These are phyloP conservation scores for Botrytis porri DNA, from an alignment of 2,329 filamentous ascomycete species.

Conservation along the genomic window DNA sequence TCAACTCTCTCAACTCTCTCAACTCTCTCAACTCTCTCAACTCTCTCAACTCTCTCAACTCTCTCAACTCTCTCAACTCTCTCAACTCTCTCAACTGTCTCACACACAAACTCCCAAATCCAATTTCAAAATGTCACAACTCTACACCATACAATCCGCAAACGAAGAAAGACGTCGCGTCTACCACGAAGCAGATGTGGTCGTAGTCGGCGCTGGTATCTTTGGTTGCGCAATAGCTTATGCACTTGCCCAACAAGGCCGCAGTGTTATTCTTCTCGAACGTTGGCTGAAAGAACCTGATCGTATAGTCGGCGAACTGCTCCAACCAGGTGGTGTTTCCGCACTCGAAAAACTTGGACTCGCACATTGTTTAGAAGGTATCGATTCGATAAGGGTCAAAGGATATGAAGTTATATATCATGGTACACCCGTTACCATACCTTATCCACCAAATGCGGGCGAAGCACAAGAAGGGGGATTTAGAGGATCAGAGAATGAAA, in stretches of 20 bases:
- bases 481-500: conserved; percentile 37
- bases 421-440: conserved; percentile 67
- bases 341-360: conserved; percentile 80
- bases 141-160: conserved; percentile 5
- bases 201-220: conserved; percentile 88
- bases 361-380: conserved; percentile 76
- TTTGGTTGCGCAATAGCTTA: conserved; percentile 85
- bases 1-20: neutral
- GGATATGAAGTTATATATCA: conserved; percentile 90
- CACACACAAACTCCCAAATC: no score
- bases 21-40: neutral
- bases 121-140: conserved; percentile 7
- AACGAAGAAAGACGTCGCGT: conserved; percentile 47
- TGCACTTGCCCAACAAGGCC: conserved; percentile 81
- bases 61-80: neutral
- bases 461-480: conserved; percentile 35
- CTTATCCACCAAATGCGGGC: conserved; percentile 65
- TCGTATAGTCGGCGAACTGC: conserved; percentile 89
- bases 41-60: neutral
- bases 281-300: conserved; percentile 87
- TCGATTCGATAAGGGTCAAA: conserved; percentile 78
- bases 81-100: neutral
- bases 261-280: conserved; percentile 88
- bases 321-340: conserved; percentile 86
- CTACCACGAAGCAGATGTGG: conserved; percentile 72